A percentile compares a stretch with the other conserved stretches of the same genome.
phyloP scores from a whole-genome alignment of 148 eudicot genomes.

The Rhododendron kiyosumense region DNA sequence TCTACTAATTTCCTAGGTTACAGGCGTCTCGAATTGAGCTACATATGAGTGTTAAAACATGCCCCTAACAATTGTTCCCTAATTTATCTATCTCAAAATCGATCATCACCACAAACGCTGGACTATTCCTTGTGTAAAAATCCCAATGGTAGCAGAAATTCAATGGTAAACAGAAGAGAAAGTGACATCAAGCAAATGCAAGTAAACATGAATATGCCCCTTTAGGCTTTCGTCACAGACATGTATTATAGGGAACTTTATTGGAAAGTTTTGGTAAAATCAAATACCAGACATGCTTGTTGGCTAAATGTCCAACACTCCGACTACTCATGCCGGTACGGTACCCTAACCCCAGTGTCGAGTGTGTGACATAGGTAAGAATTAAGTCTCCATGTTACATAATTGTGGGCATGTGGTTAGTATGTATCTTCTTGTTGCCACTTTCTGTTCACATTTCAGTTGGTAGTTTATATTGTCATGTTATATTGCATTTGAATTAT shows the following conservation, averaged over 20 bases:
- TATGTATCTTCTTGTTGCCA: background rate
- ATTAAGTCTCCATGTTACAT: background rate
- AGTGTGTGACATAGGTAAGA: background rate
- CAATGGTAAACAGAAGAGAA: background rate
- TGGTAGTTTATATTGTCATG: background rate
- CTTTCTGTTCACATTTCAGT: background rate
- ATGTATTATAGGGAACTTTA: background rate
- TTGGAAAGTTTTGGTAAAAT: background rate
- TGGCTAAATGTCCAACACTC: background rate
- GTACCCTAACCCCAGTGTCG: background rate
- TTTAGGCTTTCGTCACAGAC: background rate
- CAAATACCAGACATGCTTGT: background rate
- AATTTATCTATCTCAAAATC: background rate
- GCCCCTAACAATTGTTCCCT: background rate
- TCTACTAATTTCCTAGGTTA: background rate
- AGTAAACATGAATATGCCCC: background rate
- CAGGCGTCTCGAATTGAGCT: background rate
- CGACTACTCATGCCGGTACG: background rate
- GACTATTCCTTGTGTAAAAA: background rate
- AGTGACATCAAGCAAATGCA: background rate
- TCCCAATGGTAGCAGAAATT: background rate
- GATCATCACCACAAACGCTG: background rate
- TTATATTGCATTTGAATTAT: background rate
- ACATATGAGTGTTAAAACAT: background rate
- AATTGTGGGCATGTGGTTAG: background rate